These are phyloP conservation scores for Margaritispora aquatica DNA, from an alignment of 495 filamentous ascomycete genomes.

Conservation along the genomic window DNA sequence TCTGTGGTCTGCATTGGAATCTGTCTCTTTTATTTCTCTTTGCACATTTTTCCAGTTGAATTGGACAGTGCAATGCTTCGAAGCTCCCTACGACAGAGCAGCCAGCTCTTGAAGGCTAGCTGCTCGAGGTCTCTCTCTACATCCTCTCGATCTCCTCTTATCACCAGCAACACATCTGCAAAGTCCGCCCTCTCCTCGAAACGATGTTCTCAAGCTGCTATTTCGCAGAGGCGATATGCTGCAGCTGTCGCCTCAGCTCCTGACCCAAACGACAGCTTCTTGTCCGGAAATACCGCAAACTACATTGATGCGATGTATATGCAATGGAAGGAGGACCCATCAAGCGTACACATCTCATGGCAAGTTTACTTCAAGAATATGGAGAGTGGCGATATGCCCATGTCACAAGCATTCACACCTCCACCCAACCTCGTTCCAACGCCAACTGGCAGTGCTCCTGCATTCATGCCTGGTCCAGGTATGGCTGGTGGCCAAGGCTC, in stretches of 20 bases:
- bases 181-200: conserved; percentile 23
- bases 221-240: conserved; percentile 42
- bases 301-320: conserved; percentile 99
- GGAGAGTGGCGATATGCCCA: conserved; percentile 95
- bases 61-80: conserved; percentile 43
- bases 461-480: conserved; percentile 62
- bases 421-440: conserved; percentile 84
- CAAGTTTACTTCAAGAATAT: conserved; percentile 99
- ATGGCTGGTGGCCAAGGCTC: conserved; percentile 62
- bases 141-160: conserved; percentile 34
- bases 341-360: conserved; percentile 96
- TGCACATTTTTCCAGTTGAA: conserved; percentile 7
- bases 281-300: conserved; percentile 91
- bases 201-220: conserved; percentile 45
- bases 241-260: conserved; percentile 36
- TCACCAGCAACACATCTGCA: conserved; percentile 16
- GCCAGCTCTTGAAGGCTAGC: conserved; percentile 45
- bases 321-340: conserved; percentile 89
- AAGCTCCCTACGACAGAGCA: conserved; percentile 39
- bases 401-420: conserved; percentile 92
- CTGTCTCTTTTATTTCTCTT: conserved; percentile 1
- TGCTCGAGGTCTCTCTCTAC: conserved; percentile 43
- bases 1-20: conserved; percentile 5
- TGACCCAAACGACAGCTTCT: conserved; percentile 91
- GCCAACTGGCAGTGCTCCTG: conserved; percentile 72